These are phyloP conservation scores for Decorospora gaudefroyi DNA, from an alignment of 2,329 filamentous ascomycete genomes.

Conservation along the genomic window DNA sequence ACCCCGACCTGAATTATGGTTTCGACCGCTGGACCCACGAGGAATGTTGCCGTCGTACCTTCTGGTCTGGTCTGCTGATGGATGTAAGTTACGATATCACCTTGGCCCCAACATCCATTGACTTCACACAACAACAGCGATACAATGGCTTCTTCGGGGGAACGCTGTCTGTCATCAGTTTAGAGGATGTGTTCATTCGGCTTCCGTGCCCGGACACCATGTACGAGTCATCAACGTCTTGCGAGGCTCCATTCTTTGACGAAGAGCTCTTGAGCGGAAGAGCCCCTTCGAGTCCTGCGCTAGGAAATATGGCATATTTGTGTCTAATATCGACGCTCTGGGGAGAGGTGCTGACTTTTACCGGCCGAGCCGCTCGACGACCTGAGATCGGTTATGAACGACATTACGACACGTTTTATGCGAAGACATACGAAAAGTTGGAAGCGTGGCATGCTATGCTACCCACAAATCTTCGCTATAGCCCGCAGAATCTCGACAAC, in stretches of 20 bases:
- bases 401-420: slow-evolving; percentile 58
- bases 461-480: slow-evolving; percentile 61
- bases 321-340: slow-evolving; percentile 67
- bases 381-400: slow-evolving; percentile 51
- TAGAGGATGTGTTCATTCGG: slow-evolving; percentile 68
- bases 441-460: slow-evolving; percentile 63
- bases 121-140: slow-evolving; percentile 51
- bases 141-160: slow-evolving; percentile 63
- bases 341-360: slow-evolving; percentile 65
- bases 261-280: slow-evolving; percentile 52
- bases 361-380: slow-evolving; percentile 58
- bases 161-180: slow-evolving; percentile 59
- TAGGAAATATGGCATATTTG: slow-evolving; percentile 62
- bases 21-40: slow-evolving; percentile 62
- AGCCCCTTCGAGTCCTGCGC: slow-evolving; percentile 39
- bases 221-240: slow-evolving; percentile 65
- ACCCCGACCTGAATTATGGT: slow-evolving; percentile 59
- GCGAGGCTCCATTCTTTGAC: slow-evolving; percentile 65
- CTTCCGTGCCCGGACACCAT: slow-evolving; percentile 65
- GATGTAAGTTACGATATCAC: slow-evolving; percentile 58
- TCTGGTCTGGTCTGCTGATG: slow-evolving; percentile 72
- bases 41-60: slow-evolving; percentile 70
- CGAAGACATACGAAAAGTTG: slow-evolving; percentile 57
- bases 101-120: slow-evolving; percentile 38
- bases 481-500: slow-evolving; percentile 60